These are phyloP conservation scores for Ceriops zippeliana DNA, from an alignment of 345 rosid genomes.

Conservation along the genomic window DNA sequence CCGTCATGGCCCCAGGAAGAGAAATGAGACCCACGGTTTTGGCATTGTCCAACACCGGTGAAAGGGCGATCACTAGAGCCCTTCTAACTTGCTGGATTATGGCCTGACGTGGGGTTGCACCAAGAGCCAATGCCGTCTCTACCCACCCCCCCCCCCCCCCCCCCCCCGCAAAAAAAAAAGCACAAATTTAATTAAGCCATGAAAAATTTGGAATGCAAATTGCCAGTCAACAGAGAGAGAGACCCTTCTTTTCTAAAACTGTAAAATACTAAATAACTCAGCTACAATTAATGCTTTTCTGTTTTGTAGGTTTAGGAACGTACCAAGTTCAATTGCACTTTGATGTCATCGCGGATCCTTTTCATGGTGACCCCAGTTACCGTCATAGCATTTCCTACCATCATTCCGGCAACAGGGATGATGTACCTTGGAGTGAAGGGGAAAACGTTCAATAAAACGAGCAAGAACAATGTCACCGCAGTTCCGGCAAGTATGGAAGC, in stretches of 20 bases:
- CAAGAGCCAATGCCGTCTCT: slow-evolving; percentile 86
- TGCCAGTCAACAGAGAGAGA: not conserved
- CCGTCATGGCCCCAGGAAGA: slow-evolving; percentile 87
- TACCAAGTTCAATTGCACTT: slow-evolving; percentile 65
- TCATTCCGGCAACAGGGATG: slow-evolving; percentile 86
- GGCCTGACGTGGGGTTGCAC: slow-evolving; percentile 83
- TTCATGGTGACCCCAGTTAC: slow-evolving; percentile 96
- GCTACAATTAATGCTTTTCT: not conserved
- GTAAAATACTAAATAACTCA: too few species aligned
- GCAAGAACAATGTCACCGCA: slow-evolving; percentile 60
- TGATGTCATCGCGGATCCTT: slow-evolving; percentile 78
- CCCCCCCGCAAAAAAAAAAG: too few species aligned
- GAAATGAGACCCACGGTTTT: slow-evolving; percentile 94
- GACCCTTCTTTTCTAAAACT: not conserved
- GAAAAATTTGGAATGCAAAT: not conserved
- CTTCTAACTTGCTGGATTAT: slow-evolving; percentile 68
- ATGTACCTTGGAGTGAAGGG: slow-evolving; percentile 92
- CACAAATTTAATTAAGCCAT: not conserved
- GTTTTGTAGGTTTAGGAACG: not conserved
- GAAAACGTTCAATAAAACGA: slow-evolving; percentile 61
- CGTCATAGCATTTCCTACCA: slow-evolving; percentile 96
- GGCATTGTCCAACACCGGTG: slow-evolving; percentile 83
- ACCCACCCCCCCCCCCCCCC: slow-evolving; percentile 36
- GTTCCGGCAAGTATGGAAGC: slow-evolving; percentile 67
- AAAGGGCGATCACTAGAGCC: slow-evolving; percentile 70